phyloP scores from a whole-genome alignment of 2,329 filamentous ascomycete species.

The Capronia epimyces region DNA sequence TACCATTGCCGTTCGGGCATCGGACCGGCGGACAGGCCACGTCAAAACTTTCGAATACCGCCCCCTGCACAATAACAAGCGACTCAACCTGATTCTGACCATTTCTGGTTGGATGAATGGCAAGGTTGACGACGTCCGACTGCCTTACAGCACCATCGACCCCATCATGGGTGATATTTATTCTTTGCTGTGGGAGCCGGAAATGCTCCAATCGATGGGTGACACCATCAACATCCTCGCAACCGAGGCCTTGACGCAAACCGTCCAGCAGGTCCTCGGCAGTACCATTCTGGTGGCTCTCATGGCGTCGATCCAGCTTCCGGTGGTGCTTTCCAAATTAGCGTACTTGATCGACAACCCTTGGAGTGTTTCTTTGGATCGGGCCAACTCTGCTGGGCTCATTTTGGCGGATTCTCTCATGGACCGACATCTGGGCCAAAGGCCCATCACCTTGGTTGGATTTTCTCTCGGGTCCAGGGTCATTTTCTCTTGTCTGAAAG shows the following conservation, averaged over 20 bases:
- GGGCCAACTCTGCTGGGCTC: constrained; percentile 79
- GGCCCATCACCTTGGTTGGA: constrained; percentile 87
- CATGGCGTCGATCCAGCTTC: constrained; percentile 90
- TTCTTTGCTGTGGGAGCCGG: constrained; percentile 93
- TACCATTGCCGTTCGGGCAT: constrained; percentile 78
- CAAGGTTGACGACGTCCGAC: constrained; percentile 89
- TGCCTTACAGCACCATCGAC: constrained; percentile 94
- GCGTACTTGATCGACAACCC: constrained; percentile 97
- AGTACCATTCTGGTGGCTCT: constrained; percentile 81
- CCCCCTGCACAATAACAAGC: constrained; percentile 94
- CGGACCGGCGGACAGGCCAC: constrained; percentile 79
- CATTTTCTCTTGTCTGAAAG: constrained; percentile 84
- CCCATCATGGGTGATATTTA: constrained; percentile 98
- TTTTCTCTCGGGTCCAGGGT: constrained; percentile 90
- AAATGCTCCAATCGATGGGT: constrained; percentile 97
- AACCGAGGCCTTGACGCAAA: constrained; percentile 95
- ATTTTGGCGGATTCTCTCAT: constrained; percentile 93
- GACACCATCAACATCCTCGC: constrained; percentile 97
- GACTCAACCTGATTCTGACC: constrained; percentile 90
- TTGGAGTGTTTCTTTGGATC: constrained; percentile 92
- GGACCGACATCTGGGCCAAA: constrained; percentile 81
- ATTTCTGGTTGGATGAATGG: constrained; percentile 98
- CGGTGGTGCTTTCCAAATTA: constrained; percentile 85
- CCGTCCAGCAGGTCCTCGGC: constrained; percentile 88
- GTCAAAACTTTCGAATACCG: constrained; percentile 97